Conservation (phyloP, 225 moss, liverwort and hornwort species). For the Straminergon stramineum region DNA sequence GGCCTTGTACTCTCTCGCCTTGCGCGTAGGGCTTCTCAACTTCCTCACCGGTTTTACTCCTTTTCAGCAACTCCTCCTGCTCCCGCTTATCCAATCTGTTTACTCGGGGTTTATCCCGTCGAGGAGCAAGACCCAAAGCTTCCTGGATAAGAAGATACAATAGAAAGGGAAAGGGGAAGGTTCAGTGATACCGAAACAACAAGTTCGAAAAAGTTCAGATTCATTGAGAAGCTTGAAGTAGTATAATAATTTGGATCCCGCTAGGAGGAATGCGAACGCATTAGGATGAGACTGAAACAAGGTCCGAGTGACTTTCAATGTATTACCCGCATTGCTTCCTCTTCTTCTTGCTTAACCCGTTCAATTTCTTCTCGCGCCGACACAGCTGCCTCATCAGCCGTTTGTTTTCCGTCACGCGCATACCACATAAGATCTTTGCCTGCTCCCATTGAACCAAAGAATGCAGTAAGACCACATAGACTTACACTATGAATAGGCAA, state of each 20-base stretch:
- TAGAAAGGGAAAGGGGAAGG: background rate
- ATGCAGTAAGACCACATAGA: background rate
- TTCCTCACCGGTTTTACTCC: slow-evolving; percentile 64
- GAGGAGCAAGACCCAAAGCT: slow-evolving; percentile 77
- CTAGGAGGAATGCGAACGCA: background rate
- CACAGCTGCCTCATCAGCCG: slow-evolving; percentile 32
- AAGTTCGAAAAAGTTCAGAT: background rate
- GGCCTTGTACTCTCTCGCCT: slow-evolving; percentile 86
- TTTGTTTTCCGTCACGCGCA: slow-evolving; percentile 55
- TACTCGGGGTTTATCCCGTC: slow-evolving; percentile 44
- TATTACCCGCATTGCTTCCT: slow-evolving; percentile 62
- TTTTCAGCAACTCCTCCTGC: slow-evolving; percentile 72
- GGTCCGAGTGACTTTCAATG: background rate
- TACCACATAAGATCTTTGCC: slow-evolving; percentile 98
- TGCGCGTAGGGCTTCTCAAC: slow-evolving; percentile 56
- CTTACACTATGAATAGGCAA: background rate
- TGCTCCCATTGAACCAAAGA: slow-evolving; percentile 17
- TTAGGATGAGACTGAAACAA: background rate
- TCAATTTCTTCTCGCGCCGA: slow-evolving; percentile 73
- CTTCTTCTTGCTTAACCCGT: slow-evolving; percentile 78
- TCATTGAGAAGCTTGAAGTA: background rate
- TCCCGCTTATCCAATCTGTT: slow-evolving; percentile 70
- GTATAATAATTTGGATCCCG: background rate
- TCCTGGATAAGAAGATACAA: slow-evolving; percentile 27
- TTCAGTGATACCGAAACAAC: background rate